Evolutionary conservation across 441 rosid species (phyloP).

Genomic region (Omphalea diandra): DNA sequence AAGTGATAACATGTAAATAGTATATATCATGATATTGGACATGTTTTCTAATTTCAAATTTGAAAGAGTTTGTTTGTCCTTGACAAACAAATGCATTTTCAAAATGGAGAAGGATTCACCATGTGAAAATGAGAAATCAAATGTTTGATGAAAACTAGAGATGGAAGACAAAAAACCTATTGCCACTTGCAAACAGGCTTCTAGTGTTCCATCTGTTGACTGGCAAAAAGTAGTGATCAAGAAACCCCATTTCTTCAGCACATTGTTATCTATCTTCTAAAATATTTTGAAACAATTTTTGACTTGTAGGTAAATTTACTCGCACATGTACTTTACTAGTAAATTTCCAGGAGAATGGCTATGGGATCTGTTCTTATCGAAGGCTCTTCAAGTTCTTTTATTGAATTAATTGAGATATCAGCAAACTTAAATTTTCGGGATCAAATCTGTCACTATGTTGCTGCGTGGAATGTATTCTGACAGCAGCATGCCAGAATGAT

Average conservation of each 20-base stretch:
- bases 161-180: not conserved
- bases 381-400: not conserved
- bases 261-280: not conserved
- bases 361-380: not conserved
- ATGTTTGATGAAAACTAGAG: not conserved
- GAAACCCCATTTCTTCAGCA: not conserved
- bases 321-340: not conserved
- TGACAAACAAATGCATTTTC: too few species aligned
- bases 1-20: too few species aligned
- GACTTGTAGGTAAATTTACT: not conserved
- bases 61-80: too few species aligned
- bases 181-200: too few species aligned
- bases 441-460: not conserved
- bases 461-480: not conserved
- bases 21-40: too few species aligned
- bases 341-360: not conserved
- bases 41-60: too few species aligned
- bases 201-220: not conserved
- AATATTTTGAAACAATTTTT: not conserved
- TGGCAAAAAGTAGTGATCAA: not conserved
- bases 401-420: not conserved
- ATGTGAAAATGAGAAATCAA: too few species aligned
- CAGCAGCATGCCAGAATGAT: not conserved
- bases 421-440: not conserved
- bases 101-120: too few species aligned